A percentile compares a stretch with the other conserved stretches of the same genome.
phyloP scores from a whole-genome alignment of 768 basidiomycete species.

The Termitomyces sp. region DNA sequence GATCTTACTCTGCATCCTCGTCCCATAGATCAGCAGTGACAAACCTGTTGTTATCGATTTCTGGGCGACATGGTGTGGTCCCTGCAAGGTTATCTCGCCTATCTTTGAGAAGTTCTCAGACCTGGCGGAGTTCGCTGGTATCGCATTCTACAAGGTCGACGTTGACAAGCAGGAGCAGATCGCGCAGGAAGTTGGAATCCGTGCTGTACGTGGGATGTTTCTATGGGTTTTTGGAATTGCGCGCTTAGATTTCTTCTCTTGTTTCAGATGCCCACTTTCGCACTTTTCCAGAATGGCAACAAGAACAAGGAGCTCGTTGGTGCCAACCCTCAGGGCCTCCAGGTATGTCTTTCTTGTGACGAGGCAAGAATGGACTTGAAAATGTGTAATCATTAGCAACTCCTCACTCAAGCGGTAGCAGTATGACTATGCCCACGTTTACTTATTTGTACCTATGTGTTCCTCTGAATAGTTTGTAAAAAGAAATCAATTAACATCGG shows the following conservation, averaged over 20 bases:
- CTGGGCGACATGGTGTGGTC: conserved; percentile 77
- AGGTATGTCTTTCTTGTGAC: conserved; percentile 25
- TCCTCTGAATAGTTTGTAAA: too few relatives aligned
- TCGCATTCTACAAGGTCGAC: conserved; percentile 72
- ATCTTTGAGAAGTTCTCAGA: conserved; percentile 54
- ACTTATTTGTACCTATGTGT: too few relatives aligned
- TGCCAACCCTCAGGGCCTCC: conserved; percentile 34
- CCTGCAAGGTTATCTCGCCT: conserved; percentile 63
- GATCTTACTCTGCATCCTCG: background rate
- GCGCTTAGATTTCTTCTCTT: background rate
- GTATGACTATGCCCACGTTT: background rate
- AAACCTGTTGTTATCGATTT: conserved; percentile 59
- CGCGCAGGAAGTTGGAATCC: conserved; percentile 38
- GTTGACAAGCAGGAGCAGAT: conserved; percentile 55
- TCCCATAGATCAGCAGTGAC: conserved; percentile 37
- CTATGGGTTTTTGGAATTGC: background rate
- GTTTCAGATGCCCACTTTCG: conserved; percentile 30
- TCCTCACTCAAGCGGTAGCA: background rate
- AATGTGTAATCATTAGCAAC: background rate
- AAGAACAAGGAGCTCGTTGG: conserved; percentile 39
- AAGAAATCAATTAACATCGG: too few relatives aligned
- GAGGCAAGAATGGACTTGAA: background rate
- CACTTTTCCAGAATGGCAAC: conserved; percentile 29
- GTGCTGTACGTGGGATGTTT: conserved; percentile 5
- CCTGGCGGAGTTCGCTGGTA: conserved; percentile 19